Conservation (phyloP, 2,329 filamentous ascomycete species). For the Hymenotorrendiella dingleyae region DNA sequence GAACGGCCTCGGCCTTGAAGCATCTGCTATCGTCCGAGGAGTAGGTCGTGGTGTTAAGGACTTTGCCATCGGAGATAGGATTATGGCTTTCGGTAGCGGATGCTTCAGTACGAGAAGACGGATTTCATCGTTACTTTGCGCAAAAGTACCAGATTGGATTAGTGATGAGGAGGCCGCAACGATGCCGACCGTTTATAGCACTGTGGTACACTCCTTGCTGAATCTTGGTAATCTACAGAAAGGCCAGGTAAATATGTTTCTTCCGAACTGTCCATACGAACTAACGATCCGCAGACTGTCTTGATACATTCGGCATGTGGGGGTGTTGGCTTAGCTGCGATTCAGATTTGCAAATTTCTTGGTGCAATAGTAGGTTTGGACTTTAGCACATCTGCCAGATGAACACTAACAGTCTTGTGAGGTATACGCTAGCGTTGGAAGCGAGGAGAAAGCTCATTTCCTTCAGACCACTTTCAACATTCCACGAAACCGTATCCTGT, state of each 20-base stretch:
- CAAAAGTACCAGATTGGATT: constrained; percentile 12
- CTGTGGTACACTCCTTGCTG: constrained; percentile 15
- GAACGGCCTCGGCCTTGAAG: constrained; percentile 20
- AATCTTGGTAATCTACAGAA: constrained; percentile 11
- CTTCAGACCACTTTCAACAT: constrained; percentile 25
- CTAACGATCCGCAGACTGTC: constrained; percentile 10
- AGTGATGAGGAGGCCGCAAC: constrained; percentile 16
- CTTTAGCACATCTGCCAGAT: background rate
- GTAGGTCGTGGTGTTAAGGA: constrained; percentile 21
- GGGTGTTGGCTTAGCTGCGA: constrained; percentile 29
- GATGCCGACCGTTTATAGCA: constrained; percentile 14
- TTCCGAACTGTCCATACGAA: background rate
- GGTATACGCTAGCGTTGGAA: constrained; percentile 22
- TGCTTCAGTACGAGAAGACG: background rate
- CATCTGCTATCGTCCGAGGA: constrained; percentile 19
- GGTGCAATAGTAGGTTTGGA: constrained; percentile 24
- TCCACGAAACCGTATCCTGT: constrained; percentile 24
- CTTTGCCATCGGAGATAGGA: constrained; percentile 24
- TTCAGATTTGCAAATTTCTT: constrained; percentile 24
- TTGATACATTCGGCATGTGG: constrained; percentile 29
- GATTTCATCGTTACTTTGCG: constrained; percentile 16
- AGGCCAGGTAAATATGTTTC: no score
- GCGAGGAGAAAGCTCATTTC: constrained; percentile 14
- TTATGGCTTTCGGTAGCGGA: constrained; percentile 5
- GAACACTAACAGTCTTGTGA: constrained; percentile 14